Base-by-base conservation (phyloP, 2,329 filamentous ascomycete genomes). In the Bipolaris sorokiniana region DNA sequence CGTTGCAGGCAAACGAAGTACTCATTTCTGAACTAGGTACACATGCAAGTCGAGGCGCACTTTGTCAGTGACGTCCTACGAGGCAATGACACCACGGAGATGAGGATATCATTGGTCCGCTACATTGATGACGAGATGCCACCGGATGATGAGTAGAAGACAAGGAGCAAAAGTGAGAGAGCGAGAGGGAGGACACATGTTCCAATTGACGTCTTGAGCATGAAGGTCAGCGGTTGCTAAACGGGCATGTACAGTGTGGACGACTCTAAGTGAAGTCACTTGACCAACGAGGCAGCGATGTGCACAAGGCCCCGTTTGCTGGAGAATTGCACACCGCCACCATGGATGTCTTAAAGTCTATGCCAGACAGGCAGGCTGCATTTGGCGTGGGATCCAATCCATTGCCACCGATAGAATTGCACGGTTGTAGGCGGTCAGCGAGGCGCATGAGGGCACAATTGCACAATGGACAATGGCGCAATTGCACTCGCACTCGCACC, bases 81-180 rank as follows among this genome's bases (percentile, higher is more conserved):
- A 54, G 95, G 95, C 3, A 94, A 97, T 71, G 95, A 99, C 75
- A 94, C 91, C 16, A 99, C 95, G 1, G 95, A 99, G 82, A 97
- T 99, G 91, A 86, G 94, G 71, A 89, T 99, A 71, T 91, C 91
- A 26, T 80, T 99, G 69, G 86, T 98, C 69, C 86, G 94, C 68
- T 97, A 96, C 75, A 96, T 99, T 67, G 95, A 99, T 73, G 95
- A 99, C 74, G 95, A 99, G 79, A 87, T 99, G 81, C 95, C 95
- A 20, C 92, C 91, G 7, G 95, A 98, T 76, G 95, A 99, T 73
- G 95, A 99, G 73, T 97, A 82, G 84, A 31, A 7, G 28, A 7
- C n/a, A 23, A 9, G 1, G 9, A 33, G 9, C n/a, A 23, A 9
- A 1, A 7, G n/a, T 18, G 7, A 28, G n/a, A 10, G 16, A 28